Evolutionary conservation across 495 filamentous ascomycete genomes (phyloP).

Genomic region (Penicillium pulvis): DNA sequence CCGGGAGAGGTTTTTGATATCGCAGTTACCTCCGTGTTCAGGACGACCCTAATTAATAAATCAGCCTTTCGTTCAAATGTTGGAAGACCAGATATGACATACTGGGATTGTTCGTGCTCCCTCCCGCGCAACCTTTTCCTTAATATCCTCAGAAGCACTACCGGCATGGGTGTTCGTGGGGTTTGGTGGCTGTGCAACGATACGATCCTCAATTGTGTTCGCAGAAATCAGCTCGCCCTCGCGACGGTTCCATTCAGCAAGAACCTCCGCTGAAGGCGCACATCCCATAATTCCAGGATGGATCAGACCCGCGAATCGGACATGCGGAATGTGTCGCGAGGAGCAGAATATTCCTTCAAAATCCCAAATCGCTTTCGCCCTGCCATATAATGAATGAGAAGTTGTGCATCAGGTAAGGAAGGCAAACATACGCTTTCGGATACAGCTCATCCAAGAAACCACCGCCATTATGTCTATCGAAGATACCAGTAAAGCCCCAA

Average conservation of each 20-base stretch:
- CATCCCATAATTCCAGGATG: slow-evolving; percentile 94
- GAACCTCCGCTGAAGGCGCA: slow-evolving; percentile 71
- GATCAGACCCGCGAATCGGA: slow-evolving; percentile 89
- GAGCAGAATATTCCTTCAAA: slow-evolving; percentile 95
- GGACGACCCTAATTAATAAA: slow-evolving; percentile 42
- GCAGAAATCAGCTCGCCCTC: slow-evolving; percentile 77
- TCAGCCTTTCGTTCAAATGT: neutral
- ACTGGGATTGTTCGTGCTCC: slow-evolving; percentile 88
- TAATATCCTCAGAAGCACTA: slow-evolving; percentile 58
- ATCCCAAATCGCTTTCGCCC: slow-evolving; percentile 97
- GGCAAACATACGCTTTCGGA: slow-evolving; percentile 64
- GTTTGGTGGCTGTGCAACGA: slow-evolving; percentile 80
- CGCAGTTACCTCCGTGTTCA: slow-evolving; percentile 68
- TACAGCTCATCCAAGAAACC: slow-evolving; percentile 92
- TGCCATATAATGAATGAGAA: slow-evolving; percentile 24
- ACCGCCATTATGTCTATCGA: slow-evolving; percentile 81
- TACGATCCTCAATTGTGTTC: slow-evolving; percentile 61
- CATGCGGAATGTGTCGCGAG: slow-evolving; percentile 85
- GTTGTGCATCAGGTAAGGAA: neutral
- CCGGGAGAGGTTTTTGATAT: slow-evolving; percentile 88
- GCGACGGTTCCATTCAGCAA: slow-evolving; percentile 78
- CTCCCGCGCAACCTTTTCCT: slow-evolving; percentile 77
- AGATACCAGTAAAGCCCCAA: slow-evolving; percentile 92
- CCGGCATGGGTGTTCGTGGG: slow-evolving; percentile 73
- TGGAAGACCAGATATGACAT: slow-evolving; percentile 6